Evolutionary conservation across 768 basidiomycete species (phyloP).

Genomic region (Fomitopsis pulvina): DNA sequence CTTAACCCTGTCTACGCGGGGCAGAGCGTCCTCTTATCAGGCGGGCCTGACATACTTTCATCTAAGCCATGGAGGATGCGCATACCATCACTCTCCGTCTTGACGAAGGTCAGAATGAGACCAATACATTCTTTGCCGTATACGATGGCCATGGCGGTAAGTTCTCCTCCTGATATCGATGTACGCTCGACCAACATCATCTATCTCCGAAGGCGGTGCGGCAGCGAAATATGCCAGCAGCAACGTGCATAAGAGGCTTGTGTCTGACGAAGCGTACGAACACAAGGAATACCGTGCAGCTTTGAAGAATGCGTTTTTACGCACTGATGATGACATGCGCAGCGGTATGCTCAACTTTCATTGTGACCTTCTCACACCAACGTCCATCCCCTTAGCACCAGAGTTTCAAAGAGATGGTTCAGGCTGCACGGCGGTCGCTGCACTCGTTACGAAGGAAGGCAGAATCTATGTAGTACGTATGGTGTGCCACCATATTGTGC

Average conservation of each 20-base stretch:
- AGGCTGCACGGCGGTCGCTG: slow-evolving; percentile 93
- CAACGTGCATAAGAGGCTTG: slow-evolving; percentile 73
- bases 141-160: slow-evolving; percentile 98
- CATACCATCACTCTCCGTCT: slow-evolving; percentile 73
- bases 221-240: slow-evolving; percentile 86
- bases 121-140: slow-evolving; percentile 88
- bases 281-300: slow-evolving; percentile 66
- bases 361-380: background rate
- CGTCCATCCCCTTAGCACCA: slow-evolving; percentile 48
- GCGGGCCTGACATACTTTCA: slow-evolving; percentile 13
- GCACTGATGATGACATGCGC: slow-evolving; percentile 91
- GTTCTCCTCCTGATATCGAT: slow-evolving; percentile 13
- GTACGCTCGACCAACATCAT: slow-evolving; percentile 2
- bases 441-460: slow-evolving; percentile 68
- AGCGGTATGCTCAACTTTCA: slow-evolving; percentile 47
- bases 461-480: slow-evolving; percentile 73
- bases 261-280: slow-evolving; percentile 66
- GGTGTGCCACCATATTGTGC: background rate
- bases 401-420: slow-evolving; percentile 87
- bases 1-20: background rate
- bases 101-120: slow-evolving; percentile 38
- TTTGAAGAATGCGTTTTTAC: slow-evolving; percentile 84
- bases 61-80: slow-evolving; percentile 93
- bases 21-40: slow-evolving; percentile 4
- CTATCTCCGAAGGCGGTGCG: slow-evolving; percentile 49